Conservation (phyloP, 2,329 filamentous ascomycete species). For the Fusarium sp. region DNA sequence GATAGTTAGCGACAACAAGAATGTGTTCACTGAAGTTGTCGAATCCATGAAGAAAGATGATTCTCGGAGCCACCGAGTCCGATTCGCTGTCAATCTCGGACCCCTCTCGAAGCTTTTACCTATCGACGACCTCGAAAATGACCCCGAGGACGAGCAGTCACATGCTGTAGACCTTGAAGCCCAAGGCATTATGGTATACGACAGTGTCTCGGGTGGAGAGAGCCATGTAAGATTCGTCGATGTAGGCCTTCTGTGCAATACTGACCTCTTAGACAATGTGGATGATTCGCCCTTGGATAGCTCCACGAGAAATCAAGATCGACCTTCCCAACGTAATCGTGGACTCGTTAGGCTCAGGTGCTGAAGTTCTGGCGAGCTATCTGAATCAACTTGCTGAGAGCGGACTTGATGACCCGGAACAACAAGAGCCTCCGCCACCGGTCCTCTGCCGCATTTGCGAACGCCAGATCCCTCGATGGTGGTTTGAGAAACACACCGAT, state of each 20-base stretch:
- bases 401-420: slow-evolving; percentile 76
- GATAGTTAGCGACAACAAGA: slow-evolving; percentile 79
- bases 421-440: slow-evolving; percentile 84
- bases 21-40: slow-evolving; percentile 82
- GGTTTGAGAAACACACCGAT: slow-evolving; percentile 99
- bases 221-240: slow-evolving; percentile 78
- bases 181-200: slow-evolving; percentile 98
- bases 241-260: slow-evolving; percentile 5
- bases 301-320: slow-evolving; percentile 92
- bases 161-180: slow-evolving; percentile 83
- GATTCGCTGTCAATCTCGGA: slow-evolving; percentile 78
- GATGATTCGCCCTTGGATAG: slow-evolving; percentile 95
- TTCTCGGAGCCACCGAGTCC: slow-evolving; percentile 88
- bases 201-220: slow-evolving; percentile 83
- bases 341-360: slow-evolving; percentile 91
- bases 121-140: slow-evolving; percentile 52
- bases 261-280: slow-evolving; percentile 83
- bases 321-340: slow-evolving; percentile 90
- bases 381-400: slow-evolving; percentile 88
- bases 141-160: slow-evolving; percentile 48
- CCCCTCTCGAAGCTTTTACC: slow-evolving; percentile 72
- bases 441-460: slow-evolving; percentile 97
- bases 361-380: slow-evolving; percentile 93
- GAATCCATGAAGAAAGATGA: slow-evolving; percentile 93
- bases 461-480: slow-evolving; percentile 96